phyloP scores from a whole-genome alignment of 2,329 filamentous ascomycete genomes.

The Cytospora leucostoma region DNA sequence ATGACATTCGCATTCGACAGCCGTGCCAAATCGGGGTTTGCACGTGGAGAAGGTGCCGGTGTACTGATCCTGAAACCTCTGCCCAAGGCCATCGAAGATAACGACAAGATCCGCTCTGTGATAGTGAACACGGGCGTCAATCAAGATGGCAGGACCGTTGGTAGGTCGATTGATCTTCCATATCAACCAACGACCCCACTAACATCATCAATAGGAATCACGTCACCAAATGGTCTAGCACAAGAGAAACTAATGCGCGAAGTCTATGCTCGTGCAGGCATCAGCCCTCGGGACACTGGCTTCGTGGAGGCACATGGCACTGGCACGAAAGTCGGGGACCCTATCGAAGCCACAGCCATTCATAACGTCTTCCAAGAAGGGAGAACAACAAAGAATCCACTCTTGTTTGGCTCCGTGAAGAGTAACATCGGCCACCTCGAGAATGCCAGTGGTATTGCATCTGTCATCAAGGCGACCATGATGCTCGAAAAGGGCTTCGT shows the following conservation, averaged over 20 bases:
- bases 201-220: conserved; percentile 31
- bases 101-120: conserved; percentile 33
- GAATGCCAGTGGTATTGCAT: conserved; percentile 29
- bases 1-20: conserved; percentile 35
- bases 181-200: not conserved
- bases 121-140: conserved; percentile 41
- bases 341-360: conserved; percentile 40
- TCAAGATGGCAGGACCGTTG: conserved; percentile 42
- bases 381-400: conserved; percentile 8
- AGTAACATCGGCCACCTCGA: conserved; percentile 33
- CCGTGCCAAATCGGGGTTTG: conserved; percentile 39
- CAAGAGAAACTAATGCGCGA: conserved; percentile 31
- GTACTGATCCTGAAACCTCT: conserved; percentile 42
- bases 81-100: conserved; percentile 39
- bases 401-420: conserved; percentile 33
- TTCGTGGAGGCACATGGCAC: conserved; percentile 37
- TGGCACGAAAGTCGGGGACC: conserved; percentile 40
- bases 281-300: conserved; percentile 15
- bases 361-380: conserved; percentile 24
- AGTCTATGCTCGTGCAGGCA: conserved; percentile 30
- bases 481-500: conserved; percentile 31
- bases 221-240: conserved; percentile 35
- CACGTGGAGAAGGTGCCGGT: conserved; percentile 41
- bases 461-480: conserved; percentile 31
- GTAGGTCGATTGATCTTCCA: conserved; percentile 18